These are phyloP conservation scores for Parasitella parasitica DNA, from an alignment of 371 early-diverging fungal species.

Conservation along the genomic window DNA sequence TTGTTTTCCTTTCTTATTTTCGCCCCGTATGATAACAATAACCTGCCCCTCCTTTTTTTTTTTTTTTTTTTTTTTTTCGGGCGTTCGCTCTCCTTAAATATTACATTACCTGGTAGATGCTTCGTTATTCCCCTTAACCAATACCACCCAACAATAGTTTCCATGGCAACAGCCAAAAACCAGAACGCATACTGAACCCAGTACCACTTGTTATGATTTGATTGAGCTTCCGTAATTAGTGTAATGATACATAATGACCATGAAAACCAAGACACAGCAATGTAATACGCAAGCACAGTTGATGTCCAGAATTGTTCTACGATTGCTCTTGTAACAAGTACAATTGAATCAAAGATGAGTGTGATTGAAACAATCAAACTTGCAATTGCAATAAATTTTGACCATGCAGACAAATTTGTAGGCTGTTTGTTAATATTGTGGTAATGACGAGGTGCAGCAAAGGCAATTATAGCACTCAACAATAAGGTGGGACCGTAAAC, in stretches of 20 bases:
- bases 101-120: constrained; percentile 33
- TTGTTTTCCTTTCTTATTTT: background rate
- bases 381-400: constrained; percentile 29
- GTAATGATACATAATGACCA: constrained; percentile 34
- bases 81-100: background rate
- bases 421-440: constrained; percentile 12
- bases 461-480: constrained; percentile 21
- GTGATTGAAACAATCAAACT: constrained; percentile 19
- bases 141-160: constrained; percentile 40
- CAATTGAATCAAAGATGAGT: constrained; percentile 33
- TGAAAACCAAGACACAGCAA: constrained; percentile 34
- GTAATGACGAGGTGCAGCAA: constrained; percentile 31
- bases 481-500: constrained; percentile 26
- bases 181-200: constrained; percentile 51
- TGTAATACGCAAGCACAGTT: constrained; percentile 33
- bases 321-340: constrained; percentile 32
- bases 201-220: constrained; percentile 34
- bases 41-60: background rate
- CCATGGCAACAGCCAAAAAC: constrained; percentile 28
- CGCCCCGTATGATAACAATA: background rate
- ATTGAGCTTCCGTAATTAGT: constrained; percentile 34
- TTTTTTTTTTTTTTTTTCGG: background rate
- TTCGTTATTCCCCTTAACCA: constrained; percentile 37
- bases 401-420: constrained; percentile 18
- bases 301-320: constrained; percentile 34